phyloP scores from a whole-genome alignment of 73 alveolate genomes.

The Paramecium sonneborni region DNA sequence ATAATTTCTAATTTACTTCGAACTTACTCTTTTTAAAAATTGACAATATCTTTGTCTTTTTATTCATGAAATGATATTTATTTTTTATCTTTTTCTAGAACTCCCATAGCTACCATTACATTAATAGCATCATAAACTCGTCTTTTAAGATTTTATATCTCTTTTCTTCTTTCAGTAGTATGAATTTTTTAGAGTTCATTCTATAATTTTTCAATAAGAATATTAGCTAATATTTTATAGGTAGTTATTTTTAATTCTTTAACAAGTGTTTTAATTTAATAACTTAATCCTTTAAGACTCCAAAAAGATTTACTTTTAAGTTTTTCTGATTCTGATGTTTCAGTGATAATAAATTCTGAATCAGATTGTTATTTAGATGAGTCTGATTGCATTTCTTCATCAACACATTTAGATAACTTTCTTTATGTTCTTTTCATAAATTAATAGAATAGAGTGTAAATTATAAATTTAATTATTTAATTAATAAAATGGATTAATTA shows the following conservation, averaged over 20 bases:
- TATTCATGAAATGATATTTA: slow-evolving; percentile 55
- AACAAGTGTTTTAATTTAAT: slow-evolving; percentile 75
- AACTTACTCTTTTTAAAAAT: not conserved
- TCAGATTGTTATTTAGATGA: not conserved
- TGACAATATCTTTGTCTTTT: not conserved
- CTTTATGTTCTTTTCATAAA: not conserved
- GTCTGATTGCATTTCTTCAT: not conserved
- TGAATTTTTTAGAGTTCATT: slow-evolving; percentile 62
- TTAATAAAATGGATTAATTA: not conserved
- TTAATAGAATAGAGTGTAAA: not conserved
- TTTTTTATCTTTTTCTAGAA: slow-evolving; percentile 76
- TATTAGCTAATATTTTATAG: slow-evolving; percentile 81
- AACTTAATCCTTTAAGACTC: slow-evolving; percentile 77
- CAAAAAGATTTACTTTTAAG: not conserved
- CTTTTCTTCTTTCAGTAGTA: slow-evolving; percentile 70
- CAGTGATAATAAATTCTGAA: slow-evolving; percentile 2
- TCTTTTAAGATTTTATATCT: slow-evolving; percentile 82
- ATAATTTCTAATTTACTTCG: not conserved
- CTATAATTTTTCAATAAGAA: slow-evolving; percentile 67
- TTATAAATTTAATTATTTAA: not conserved
- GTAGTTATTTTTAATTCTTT: slow-evolving; percentile 70
- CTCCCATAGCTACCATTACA: slow-evolving; percentile 85
- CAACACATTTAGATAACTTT: not conserved
- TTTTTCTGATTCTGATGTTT: not conserved
- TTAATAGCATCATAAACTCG: slow-evolving; percentile 89